Evolutionary conservation across 164 flowering plant genomes (phyloP).

Genomic region (Vitis cinerea): DNA sequence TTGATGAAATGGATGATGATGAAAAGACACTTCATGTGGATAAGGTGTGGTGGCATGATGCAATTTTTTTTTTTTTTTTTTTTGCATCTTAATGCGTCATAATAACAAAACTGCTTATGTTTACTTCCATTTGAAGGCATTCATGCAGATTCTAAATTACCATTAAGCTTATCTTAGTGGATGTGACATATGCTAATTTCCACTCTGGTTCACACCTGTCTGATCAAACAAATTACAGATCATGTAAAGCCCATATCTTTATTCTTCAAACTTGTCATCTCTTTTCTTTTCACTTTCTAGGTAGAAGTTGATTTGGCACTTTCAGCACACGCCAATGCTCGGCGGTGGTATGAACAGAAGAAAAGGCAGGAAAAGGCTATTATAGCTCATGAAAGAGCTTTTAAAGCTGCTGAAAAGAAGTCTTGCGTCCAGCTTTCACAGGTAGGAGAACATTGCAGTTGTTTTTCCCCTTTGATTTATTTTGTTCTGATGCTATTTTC

Average conservation of each 20-base stretch:
- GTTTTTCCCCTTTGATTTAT: neutral
- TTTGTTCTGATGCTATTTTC: neutral
- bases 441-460: constrained; percentile 37
- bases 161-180: neutral
- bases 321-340: constrained; percentile 96
- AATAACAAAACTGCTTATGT: neutral
- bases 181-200: neutral
- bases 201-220: neutral
- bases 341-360: constrained; percentile 89
- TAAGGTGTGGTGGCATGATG: constrained; percentile 50
- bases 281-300: constrained; percentile 30
- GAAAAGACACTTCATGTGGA: constrained; percentile 92
- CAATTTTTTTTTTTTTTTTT: neutral
- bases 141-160: neutral
- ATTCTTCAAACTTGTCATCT: neutral
- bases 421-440: constrained; percentile 87
- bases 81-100: neutral
- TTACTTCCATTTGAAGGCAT: neutral
- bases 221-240: no score
- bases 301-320: constrained; percentile 96
- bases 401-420: constrained; percentile 96
- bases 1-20: constrained; percentile 99
- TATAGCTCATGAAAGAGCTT: constrained; percentile 92
- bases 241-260: neutral
- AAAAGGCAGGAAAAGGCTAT: constrained; percentile 88